A percentile compares a stretch with the other conserved stretches of the same genome.
These are phyloP conservation scores for Vaccinium macrocarpon DNA, from an alignment of 148 eudicot species.

Conservation along the genomic window DNA sequence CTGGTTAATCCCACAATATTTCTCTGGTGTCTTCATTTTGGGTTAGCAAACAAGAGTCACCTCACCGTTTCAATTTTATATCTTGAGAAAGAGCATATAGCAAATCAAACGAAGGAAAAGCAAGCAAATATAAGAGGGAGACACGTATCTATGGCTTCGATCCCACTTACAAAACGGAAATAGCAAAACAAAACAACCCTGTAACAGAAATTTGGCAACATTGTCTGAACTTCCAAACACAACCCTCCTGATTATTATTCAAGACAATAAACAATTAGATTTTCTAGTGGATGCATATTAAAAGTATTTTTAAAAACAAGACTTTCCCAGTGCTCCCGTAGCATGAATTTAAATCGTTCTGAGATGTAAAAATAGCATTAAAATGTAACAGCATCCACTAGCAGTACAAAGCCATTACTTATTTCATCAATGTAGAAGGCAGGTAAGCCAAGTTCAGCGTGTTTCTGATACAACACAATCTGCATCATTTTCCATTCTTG, in stretches of 20 bases:
- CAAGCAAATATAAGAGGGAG: background rate
- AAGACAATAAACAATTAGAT: background rate
- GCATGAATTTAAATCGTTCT: background rate
- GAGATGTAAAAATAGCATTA: background rate
- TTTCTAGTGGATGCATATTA: background rate
- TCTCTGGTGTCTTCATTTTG: background rate
- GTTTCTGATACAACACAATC: constrained; percentile 16
- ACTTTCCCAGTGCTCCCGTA: background rate
- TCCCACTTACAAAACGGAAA: background rate
- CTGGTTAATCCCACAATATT: background rate
- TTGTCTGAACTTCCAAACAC: background rate
- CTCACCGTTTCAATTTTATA: background rate
- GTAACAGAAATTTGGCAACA: background rate
- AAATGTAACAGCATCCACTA: background rate
- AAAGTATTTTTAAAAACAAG: background rate
- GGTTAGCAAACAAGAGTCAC: background rate
- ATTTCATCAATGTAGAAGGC: background rate
- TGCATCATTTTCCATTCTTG: constrained; percentile 27
- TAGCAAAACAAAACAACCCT: background rate
- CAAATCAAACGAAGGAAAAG: background rate
- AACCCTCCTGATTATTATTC: background rate
- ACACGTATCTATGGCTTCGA: background rate
- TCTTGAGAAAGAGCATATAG: background rate
- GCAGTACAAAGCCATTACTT: background rate
- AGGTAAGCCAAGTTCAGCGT: constrained; percentile 3